phyloP scores from a whole-genome alignment of 1,284 basidiomycete genomes.

The Hemileia vastatrix region DNA sequence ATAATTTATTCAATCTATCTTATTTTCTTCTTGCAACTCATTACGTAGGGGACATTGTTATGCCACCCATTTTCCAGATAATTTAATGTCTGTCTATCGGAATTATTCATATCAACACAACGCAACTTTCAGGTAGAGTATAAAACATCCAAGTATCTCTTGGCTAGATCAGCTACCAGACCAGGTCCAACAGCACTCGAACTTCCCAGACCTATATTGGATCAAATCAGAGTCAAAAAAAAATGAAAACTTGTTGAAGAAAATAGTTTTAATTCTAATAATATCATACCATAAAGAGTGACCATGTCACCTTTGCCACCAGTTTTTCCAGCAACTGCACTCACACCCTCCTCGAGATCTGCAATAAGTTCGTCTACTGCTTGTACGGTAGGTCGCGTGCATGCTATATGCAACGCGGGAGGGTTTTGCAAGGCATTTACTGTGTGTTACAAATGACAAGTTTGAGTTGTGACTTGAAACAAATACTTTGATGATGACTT shows the following conservation, averaged over 20 bases:
- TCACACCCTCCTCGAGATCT: constrained; percentile 67
- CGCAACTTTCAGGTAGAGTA: constrained; percentile 23
- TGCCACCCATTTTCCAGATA: no score
- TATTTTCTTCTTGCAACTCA: no score
- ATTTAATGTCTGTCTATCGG: no score
- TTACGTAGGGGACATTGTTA: no score
- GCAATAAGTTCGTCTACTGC: constrained; percentile 66
- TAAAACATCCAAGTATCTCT: constrained; percentile 44
- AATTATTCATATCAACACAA: no score
- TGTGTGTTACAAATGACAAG: background rate
- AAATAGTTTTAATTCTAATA: background rate
- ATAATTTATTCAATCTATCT: no score
- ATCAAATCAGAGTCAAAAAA: constrained; percentile 2
- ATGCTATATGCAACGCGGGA: constrained; percentile 82
- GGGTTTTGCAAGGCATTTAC: constrained; percentile 72
- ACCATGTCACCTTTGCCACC: constrained; percentile 68
- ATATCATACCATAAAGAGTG: constrained; percentile 64
- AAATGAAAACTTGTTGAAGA: background rate
- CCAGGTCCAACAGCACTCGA: constrained; percentile 76
- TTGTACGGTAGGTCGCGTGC: constrained; percentile 70
- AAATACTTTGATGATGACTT: background rate
- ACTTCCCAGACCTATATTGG: constrained; percentile 59
- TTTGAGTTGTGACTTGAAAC: no score
- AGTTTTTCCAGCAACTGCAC: constrained; percentile 53
- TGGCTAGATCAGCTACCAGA: constrained; percentile 75